Evolutionary conservation across 352 stramenopile species (phyloP), one percentile per base, ranked within the genome.

Genomic region (Thalassiosira hispida): DNA sequence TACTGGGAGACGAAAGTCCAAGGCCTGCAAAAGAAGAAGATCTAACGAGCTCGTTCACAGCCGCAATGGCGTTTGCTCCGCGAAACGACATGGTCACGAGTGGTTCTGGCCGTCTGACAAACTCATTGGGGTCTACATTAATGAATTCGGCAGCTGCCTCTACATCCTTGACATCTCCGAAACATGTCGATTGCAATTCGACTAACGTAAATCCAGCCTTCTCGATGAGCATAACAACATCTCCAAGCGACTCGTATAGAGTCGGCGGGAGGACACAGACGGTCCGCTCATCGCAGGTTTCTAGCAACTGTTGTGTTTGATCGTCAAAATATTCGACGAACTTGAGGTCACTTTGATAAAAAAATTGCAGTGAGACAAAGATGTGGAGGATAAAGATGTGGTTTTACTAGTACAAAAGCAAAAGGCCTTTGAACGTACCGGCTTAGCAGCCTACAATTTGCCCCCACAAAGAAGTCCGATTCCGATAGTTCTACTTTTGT

Each of bases 391-490:
- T n/a, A n/a, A n/a, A n/a, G n/a, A n/a, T n/a, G n/a, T n/a, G n/a
- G n/a, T n/a, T n/a, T n/a, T n/a, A n/a, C n/a, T n/a, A n/a, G n/a
- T n/a, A n/a, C n/a, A n/a, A n/a, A n/a, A n/a, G n/a, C n/a, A n/a
- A n/a, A n/a, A n/a, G n/a, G n/a, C n/a, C n/a, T n/a, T n/a, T n/a
- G n/a, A n/a, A n/a, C n/a, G n/a, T n/a, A n/a, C 56, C 71, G 8
- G n/a, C 69, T 72, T 16, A 88, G 63, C 1, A 85, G 25, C 40
- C 81, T 14, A 46, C 81, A 60, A 29, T 63, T 72, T 3, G 83
- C 84, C 2, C 94, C 94, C 6, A 96, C 71, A 49, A 94, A 94
- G 69, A 97, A 97, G 51, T 97, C 94, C 6, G 55, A 44, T 25
- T 67, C 53, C 22, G 91, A 82, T 4, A 84, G 35, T 1, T 93